Conservation (phyloP, 164 flowering plant species). For the Malania oleifera region DNA sequence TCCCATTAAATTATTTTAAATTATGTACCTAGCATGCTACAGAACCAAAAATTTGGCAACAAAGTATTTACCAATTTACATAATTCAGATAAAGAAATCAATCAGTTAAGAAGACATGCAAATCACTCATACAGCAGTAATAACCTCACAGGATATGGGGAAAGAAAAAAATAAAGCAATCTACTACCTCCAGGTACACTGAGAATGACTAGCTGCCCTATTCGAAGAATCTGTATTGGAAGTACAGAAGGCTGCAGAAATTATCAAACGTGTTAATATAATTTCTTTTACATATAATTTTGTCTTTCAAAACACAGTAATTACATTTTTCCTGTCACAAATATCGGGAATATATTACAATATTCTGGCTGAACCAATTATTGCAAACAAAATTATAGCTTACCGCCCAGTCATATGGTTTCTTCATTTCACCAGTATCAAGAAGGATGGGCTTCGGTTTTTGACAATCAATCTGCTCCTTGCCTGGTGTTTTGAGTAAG, state of each 20-base stretch:
- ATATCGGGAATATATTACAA: neutral
- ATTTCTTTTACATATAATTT: neutral
- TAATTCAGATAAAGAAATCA: too few species aligned
- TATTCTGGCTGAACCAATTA: neutral
- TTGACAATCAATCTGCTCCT: slow-evolving; percentile 81
- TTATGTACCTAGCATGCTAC: too few species aligned
- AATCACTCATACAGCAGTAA: neutral
- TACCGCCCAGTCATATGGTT: slow-evolving; percentile 98
- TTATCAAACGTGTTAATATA: neutral
- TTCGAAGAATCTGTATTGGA: slow-evolving; percentile 84
- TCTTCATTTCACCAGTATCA: slow-evolving; percentile 96
- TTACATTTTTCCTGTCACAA: neutral
- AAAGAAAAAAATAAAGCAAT: slow-evolving; percentile 4
- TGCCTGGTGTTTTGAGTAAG: slow-evolving; percentile 60
- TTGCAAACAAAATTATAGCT: slow-evolving; percentile 23
- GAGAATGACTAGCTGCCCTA: slow-evolving; percentile 93
- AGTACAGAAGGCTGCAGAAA: slow-evolving; percentile 87
- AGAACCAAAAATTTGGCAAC: too few species aligned
- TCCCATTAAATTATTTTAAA: too few species aligned
- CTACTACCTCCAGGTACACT: slow-evolving; percentile 94
- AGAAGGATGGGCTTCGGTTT: slow-evolving; percentile 92
- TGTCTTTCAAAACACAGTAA: neutral
- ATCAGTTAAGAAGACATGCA: neutral
- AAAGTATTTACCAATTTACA: too few species aligned
- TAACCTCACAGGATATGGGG: neutral